A percentile compares a stretch with the other conserved stretches of the same genome.
phyloP scores from a whole-genome alignment of 2,329 filamentous ascomycete species.

The Penicillium brevicompactum region DNA sequence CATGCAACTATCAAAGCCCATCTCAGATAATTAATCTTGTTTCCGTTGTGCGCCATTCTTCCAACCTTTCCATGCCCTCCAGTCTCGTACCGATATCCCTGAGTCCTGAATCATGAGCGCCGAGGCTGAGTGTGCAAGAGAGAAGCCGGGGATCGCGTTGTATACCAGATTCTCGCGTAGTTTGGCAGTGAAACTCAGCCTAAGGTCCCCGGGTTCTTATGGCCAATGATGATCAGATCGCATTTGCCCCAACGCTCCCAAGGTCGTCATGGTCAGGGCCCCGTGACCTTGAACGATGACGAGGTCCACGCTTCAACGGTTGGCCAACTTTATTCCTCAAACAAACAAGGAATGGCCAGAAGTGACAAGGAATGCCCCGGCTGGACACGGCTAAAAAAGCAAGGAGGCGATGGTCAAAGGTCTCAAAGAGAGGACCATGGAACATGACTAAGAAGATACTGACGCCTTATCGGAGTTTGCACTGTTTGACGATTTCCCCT shows the following conservation, averaged over 20 bases:
- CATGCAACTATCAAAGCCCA: conserved; percentile 2
- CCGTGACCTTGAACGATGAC: conserved; percentile 9
- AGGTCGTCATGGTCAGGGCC: conserved; percentile 2
- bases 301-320: background rate
- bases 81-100: background rate
- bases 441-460: conserved; percentile 1
- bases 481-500: conserved; percentile 8
- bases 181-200: background rate
- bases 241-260: background rate
- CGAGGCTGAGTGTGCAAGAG: no score
- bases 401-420: background rate
- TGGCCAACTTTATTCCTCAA: conserved; percentile 2
- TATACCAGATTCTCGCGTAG: background rate
- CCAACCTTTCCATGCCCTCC: background rate
- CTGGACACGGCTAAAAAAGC: background rate
- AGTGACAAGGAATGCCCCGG: background rate
- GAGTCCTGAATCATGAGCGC: background rate
- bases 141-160: background rate
- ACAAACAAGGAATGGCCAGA: background rate
- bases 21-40: conserved; percentile 6
- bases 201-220: background rate
- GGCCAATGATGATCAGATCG: background rate
- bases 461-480: conserved; percentile 7
- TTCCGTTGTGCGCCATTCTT: background rate
- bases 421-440: background rate